These are phyloP conservation scores for Sarcodon aspratus DNA, from an alignment of 768 basidiomycete genomes.

Conservation along the genomic window DNA sequence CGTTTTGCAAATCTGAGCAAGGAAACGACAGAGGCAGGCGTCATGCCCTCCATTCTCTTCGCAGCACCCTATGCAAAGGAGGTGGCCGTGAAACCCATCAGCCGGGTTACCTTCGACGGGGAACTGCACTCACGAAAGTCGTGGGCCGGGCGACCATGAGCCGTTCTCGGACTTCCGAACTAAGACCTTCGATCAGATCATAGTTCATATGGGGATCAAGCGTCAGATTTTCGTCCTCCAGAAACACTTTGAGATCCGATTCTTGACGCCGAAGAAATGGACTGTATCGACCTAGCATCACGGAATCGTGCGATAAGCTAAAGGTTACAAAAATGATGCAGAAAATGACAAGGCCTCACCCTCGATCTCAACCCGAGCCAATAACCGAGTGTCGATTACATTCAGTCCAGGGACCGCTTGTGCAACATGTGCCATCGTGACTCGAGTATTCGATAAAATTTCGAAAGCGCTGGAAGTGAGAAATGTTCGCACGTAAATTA, in stretches of 20 bases:
- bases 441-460: conserved; percentile 47
- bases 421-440: conserved; percentile 32
- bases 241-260: conserved; percentile 64
- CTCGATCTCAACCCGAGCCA: conserved; percentile 59
- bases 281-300: conserved; percentile 40
- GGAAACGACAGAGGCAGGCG: conserved; percentile 61
- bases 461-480: conserved; percentile 52
- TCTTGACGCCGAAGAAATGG: conserved; percentile 60
- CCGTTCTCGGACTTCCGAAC: conserved; percentile 63
- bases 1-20: conserved; percentile 53
- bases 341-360: conserved; percentile 27
- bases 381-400: conserved; percentile 35
- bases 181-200: conserved; percentile 48
- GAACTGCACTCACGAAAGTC: conserved; percentile 41
- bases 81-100: background rate
- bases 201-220: conserved; percentile 72
- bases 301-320: background rate
- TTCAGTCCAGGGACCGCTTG: conserved; percentile 37
- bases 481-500: background rate
- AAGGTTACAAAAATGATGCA: conserved; percentile 1
- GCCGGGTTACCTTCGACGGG: background rate
- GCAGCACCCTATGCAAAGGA: conserved; percentile 58
- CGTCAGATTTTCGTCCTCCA: conserved; percentile 60
- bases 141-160: conserved; percentile 49
- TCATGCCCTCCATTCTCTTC: conserved; percentile 91